Evolutionary conservation across 1,284 basidiomycete species (phyloP), one percentile per base, ranked within the genome.

Genomic region (Pholiota adiposa): DNA sequence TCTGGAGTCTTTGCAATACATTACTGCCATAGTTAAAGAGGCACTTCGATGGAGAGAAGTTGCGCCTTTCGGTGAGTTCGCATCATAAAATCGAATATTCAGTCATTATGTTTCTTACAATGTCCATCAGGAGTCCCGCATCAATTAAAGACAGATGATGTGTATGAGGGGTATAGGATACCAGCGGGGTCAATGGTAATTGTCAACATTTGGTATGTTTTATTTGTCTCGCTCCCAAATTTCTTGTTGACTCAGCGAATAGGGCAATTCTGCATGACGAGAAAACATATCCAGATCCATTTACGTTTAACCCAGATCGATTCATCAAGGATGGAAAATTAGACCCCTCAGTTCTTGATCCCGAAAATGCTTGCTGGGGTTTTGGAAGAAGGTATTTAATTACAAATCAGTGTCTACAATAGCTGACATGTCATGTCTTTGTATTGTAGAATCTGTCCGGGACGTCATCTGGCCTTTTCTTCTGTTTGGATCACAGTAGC

Each of bases 191-290:
- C 73, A 2, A 68, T 74, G 31, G 64, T 77, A n/a, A 64, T 74
- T 16, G 61, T 65, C 2, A 77, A 77, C 61, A 57, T 57, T 3
- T 75, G 70, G 74, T 65, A 19, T 9, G 14, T 19, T 2, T 36
- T 12, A n/a, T 9, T 23, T n/a, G 12, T 7, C 11, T 16, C 19
- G 38, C 11, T n/a, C 48, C 5, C 50, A 6, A 58, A 16, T 43
- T 8, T 7, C 9, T 18, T n/a, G 33, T 25, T 29, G 11, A 31
- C 14, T 7, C 14, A 7, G 36, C 3, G 36, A 38, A 14, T 36
- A 72, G 77, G 77, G 76, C 77, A 0, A 78, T 80, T 56, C 64
- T 77, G 9, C 75, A 77, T 18, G 41, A 63, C 41, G 40, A 51
- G 40, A 18, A 54, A 14, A 36, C 48, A 27, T 63, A 54, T 25